Evolutionary conservation across 257 asterid species (phyloP).

Genomic region (Datura wrightii): DNA sequence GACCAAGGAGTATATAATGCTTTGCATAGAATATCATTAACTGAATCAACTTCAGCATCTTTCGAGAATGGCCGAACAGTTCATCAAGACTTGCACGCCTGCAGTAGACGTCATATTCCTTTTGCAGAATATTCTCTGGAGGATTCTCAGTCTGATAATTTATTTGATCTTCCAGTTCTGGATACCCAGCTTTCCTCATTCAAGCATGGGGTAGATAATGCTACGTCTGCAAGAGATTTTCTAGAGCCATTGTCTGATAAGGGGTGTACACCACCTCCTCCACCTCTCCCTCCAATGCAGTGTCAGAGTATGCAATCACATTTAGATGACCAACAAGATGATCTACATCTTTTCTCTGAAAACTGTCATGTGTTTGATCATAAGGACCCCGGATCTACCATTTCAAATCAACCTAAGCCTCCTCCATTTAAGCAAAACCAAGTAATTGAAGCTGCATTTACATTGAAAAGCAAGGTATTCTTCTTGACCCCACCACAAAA

Average conservation of each 20-base stretch:
- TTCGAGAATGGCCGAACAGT: conserved; percentile 43
- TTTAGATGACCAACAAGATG: conserved; percentile 45
- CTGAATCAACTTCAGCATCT: conserved; percentile 61
- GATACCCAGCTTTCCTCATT: conserved; percentile 51
- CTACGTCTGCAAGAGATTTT: conserved; percentile 33
- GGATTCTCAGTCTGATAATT: conserved; percentile 51
- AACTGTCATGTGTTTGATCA: conserved; percentile 49
- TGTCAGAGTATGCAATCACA: conserved; percentile 54
- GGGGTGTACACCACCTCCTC: conserved; percentile 55
- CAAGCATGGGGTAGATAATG: conserved; percentile 50
- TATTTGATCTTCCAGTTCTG: conserved; percentile 66
- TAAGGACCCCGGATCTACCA: conserved; percentile 48
- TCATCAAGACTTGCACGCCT: conserved; percentile 47
- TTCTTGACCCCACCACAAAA: neutral
- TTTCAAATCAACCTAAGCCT: conserved; percentile 78
- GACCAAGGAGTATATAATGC: conserved; percentile 70
- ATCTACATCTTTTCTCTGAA: conserved; percentile 38
- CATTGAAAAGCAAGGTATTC: conserved; percentile 65
- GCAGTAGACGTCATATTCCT: conserved; percentile 46
- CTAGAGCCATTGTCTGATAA: conserved; percentile 41
- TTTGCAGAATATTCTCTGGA: conserved; percentile 47
- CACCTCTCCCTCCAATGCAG: conserved; percentile 73
- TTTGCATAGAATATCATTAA: conserved; percentile 66
- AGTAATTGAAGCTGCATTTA: conserved; percentile 42
- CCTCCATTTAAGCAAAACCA: conserved; percentile 65